These are phyloP conservation scores for Alloteropsis semialata DNA, from an alignment of 176 grass and related monocot species.

Conservation along the genomic window DNA sequence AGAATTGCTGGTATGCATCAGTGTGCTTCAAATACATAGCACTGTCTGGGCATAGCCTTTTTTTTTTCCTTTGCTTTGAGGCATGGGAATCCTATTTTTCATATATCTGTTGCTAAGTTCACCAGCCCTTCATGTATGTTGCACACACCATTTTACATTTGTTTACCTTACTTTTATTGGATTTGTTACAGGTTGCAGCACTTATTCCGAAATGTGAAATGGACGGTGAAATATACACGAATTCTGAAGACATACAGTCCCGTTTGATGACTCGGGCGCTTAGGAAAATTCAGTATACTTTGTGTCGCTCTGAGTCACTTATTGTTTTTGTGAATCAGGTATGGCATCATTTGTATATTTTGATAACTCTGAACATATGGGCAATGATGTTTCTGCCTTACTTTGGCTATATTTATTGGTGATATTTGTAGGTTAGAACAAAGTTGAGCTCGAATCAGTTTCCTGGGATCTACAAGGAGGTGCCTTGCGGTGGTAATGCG, in stretches of 20 bases:
- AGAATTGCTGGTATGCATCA: not conserved
- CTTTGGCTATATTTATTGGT: conserved; percentile 13
- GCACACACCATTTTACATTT: not conserved
- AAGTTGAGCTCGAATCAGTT: conserved; percentile 33
- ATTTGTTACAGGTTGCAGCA: conserved; percentile 77
- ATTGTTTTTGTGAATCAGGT: conserved; percentile 98
- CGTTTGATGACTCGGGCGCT: conserved; percentile 86
- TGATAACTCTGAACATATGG: not conserved
- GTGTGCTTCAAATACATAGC: no score
- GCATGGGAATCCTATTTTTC: conserved; percentile 5
- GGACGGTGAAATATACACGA: conserved; percentile 51
- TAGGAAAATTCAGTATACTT: conserved; percentile 81
- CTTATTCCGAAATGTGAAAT: conserved; percentile 80
- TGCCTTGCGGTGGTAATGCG: conserved; percentile 79
- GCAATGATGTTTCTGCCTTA: not conserved
- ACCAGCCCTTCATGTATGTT: not conserved
- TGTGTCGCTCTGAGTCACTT: conserved; percentile 66
- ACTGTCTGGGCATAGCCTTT: not conserved
- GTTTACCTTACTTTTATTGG: conserved; percentile 32
- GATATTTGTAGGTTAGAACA: conserved; percentile 61
- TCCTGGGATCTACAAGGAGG: conserved; percentile 51
- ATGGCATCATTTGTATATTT: not conserved
- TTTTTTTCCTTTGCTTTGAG: not conserved
- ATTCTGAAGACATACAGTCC: conserved; percentile 67
- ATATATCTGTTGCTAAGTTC: conserved; percentile 3